These are phyloP conservation scores for Cladosporium cucumerinum DNA, from an alignment of 2,329 filamentous ascomycete genomes.

Conservation along the genomic window DNA sequence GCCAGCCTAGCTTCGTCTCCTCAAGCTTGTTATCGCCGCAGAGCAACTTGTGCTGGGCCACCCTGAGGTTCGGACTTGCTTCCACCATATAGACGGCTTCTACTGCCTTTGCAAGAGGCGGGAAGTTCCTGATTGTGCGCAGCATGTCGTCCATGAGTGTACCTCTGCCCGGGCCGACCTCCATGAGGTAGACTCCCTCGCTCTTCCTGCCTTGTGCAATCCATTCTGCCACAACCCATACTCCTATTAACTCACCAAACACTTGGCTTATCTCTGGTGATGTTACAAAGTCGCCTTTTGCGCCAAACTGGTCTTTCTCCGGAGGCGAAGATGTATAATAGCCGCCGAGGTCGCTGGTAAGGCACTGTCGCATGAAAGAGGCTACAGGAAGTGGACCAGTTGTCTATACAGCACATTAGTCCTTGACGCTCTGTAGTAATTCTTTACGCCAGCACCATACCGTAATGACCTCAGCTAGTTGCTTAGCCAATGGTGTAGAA, in stretches of 20 bases:
- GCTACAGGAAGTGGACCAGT: slow-evolving; percentile 91
- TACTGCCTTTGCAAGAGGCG: slow-evolving; percentile 69
- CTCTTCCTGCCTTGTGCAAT: slow-evolving; percentile 77
- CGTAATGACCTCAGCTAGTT: slow-evolving; percentile 79
- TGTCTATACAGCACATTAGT: slow-evolving; percentile 47
- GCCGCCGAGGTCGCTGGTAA: slow-evolving; percentile 84
- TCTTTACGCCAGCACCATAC: slow-evolving; percentile 47
- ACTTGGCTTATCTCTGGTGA: slow-evolving; percentile 97
- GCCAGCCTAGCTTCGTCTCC: slow-evolving; percentile 69
- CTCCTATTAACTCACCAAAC: slow-evolving; percentile 88
- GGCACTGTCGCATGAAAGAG: slow-evolving; percentile 96
- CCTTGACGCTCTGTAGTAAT: not conserved
- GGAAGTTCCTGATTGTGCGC: slow-evolving; percentile 80
- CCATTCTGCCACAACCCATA: slow-evolving; percentile 98
- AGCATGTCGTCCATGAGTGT: slow-evolving; percentile 97
- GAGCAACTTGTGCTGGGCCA: slow-evolving; percentile 75
- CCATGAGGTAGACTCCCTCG: slow-evolving; percentile 79
- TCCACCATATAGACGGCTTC: slow-evolving; percentile 93
- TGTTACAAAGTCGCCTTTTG: slow-evolving; percentile 91
- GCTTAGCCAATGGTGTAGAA: slow-evolving; percentile 90
- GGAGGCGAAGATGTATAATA: slow-evolving; percentile 79
- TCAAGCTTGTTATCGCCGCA: slow-evolving; percentile 69
- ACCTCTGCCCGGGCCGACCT: slow-evolving; percentile 88
- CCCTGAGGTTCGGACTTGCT: slow-evolving; percentile 75
- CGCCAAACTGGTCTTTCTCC: slow-evolving; percentile 84